phyloP scores from a whole-genome alignment of 192 early-diverging fungal species.

The Backusella parvicylindrica region DNA sequence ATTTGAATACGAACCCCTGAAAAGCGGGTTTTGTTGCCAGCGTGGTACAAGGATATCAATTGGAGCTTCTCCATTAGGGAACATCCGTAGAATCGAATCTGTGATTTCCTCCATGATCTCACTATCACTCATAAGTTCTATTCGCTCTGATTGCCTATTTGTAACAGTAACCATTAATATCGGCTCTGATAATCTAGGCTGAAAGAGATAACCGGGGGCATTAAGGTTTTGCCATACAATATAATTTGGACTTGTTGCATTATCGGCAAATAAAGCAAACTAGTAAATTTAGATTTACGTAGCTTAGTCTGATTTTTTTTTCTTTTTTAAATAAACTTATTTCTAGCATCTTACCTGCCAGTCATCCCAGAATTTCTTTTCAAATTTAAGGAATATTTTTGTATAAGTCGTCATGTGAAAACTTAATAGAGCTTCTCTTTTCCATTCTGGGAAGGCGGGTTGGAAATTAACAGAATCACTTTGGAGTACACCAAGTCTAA shows the following conservation, averaged over 20 bases:
- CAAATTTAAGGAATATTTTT: constrained; percentile 40
- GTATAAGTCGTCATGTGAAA: constrained; percentile 40
- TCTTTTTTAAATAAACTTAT: not conserved
- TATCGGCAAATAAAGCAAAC: constrained; percentile 31
- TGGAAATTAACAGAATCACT: constrained; percentile 24
- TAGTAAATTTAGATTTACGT: not conserved
- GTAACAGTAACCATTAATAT: constrained; percentile 34
- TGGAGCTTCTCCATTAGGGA: constrained; percentile 16
- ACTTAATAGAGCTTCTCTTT: constrained; percentile 32
- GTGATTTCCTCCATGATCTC: constrained; percentile 15
- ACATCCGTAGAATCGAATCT: constrained; percentile 20
- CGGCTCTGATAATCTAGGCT: constrained; percentile 8
- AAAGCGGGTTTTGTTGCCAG: constrained; percentile 37
- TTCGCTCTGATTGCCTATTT: constrained; percentile 13
- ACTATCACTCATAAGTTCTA: constrained; percentile 18
- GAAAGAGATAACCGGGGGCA: constrained; percentile 15
- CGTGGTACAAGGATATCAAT: constrained; percentile 32
- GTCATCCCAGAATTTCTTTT: constrained; percentile 33
- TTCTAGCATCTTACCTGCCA: constrained; percentile 25
- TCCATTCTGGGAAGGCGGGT: constrained; percentile 39
- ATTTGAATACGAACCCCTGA: constrained; percentile 38
- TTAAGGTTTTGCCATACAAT: constrained; percentile 26
- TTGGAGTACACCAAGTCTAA: constrained; percentile 38
- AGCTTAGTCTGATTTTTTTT: not conserved
- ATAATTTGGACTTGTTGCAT: constrained; percentile 8